Conservation (phyloP, 192 early-diverging fungal genomes). For the Obelidium mucronatum region DNA sequence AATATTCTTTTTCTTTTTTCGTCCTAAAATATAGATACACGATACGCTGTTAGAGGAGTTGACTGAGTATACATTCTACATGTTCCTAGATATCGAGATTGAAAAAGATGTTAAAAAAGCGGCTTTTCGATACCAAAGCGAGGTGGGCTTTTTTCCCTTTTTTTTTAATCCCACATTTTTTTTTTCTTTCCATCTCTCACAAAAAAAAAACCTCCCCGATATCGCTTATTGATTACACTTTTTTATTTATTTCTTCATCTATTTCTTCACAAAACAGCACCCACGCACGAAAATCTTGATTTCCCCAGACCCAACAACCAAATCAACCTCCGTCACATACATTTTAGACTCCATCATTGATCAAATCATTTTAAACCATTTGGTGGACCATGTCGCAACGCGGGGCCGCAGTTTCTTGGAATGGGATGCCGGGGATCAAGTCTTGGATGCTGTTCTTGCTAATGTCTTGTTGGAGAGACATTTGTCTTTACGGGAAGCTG, state of each 20-base stretch:
- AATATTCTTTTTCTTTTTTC: not conserved
- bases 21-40: conserved; percentile 3
- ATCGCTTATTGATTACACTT: no score
- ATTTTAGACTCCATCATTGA: conserved; percentile 26
- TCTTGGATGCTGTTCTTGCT: conserved; percentile 25
- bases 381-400: conserved; percentile 7
- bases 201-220: not conserved
- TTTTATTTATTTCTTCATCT: no score
- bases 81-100: conserved; percentile 25
- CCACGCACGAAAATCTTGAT: not conserved
- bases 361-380: not conserved
- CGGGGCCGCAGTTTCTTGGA: conserved; percentile 21
- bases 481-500: conserved; percentile 8
- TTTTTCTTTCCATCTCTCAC: no score
- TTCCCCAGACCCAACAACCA: not conserved
- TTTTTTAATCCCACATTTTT: not conserved
- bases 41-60: conserved; percentile 11
- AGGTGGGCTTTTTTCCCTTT: not conserved
- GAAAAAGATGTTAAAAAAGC: not conserved
- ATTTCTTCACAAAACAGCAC: not conserved
- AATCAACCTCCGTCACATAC: conserved; percentile 6
- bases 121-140: not conserved
- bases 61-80: conserved; percentile 6
- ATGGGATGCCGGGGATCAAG: conserved; percentile 16
- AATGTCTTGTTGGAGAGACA: conserved; percentile 9